Evolutionary conservation across 129 eudicot genomes (phyloP).

Genomic region (Pseudognaphalium luteoalbum): DNA sequence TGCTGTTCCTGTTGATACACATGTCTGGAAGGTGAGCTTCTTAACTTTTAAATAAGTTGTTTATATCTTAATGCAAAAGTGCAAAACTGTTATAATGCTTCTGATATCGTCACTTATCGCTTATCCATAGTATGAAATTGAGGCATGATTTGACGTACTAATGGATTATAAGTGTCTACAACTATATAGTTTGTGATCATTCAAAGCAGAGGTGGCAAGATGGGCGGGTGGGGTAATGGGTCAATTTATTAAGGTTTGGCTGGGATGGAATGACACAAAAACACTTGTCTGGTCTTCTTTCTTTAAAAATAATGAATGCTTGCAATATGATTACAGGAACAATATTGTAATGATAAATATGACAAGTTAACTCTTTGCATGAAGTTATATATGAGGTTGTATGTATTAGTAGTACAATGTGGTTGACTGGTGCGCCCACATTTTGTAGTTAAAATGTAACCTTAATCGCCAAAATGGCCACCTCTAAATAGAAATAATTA

Average conservation of each 20-base stretch:
- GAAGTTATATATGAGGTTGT: background rate
- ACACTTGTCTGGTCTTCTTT: too few species aligned
- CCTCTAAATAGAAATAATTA: background rate
- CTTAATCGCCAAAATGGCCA: background rate
- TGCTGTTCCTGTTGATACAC: conserved; percentile 98
- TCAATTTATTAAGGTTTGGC: background rate
- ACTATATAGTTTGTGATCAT: conserved; percentile 7
- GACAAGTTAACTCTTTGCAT: background rate
- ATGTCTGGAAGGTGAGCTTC: conserved; percentile 86
- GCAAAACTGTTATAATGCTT: background rate
- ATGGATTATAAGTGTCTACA: conserved; percentile 1
- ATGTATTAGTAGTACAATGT: background rate
- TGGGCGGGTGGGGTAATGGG: background rate
- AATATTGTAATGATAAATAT: too few species aligned
- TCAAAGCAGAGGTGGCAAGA: background rate
- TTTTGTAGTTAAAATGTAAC: background rate
- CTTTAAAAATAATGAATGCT: too few species aligned
- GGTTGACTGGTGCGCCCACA: background rate
- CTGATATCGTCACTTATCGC: background rate
- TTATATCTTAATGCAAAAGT: background rate
- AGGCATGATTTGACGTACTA: conserved; percentile 7
- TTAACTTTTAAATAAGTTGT: background rate
- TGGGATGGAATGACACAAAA: too few species aligned
- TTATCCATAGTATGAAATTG: background rate
- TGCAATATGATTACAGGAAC: too few species aligned